Evolutionary conservation across 257 asterid species (phyloP), one percentile per base, ranked within the genome.

Genomic region (Nicotiana sylvestris): DNA sequence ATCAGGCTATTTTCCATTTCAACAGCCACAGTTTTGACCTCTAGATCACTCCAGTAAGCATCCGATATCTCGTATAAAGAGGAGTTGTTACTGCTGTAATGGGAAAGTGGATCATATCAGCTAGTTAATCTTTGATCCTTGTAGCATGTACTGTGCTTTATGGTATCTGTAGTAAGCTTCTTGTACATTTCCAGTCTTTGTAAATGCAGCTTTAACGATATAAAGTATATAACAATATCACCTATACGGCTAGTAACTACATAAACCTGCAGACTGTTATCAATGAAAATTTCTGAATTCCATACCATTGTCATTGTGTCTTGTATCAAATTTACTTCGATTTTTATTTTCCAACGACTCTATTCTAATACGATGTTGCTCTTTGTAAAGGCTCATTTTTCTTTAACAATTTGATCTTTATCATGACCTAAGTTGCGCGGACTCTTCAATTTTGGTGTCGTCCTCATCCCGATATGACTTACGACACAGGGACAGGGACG

Each of bases 21-120:
- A 90, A 95, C 87, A 90, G 93, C 90, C 99, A 95, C 88, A 95
- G 95, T 35, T 95, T 95, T 84, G 99, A 93, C 87, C 95, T 95
- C 77, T 95, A 88, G 82, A 2, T 78, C 18, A 33, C 51, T 6
- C 56, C 7, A 17, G 81, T 56, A 53, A 57, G 10, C 29, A 51
- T 17, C 10, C 12, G n/a, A 58, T 57, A n/a, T 16, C 66, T 77
- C 81, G 25, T 27, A 55, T 76, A 27, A 27, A 5, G 6, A 43
- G 58, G 43, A 43, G 6, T 43, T 76, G 29, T 32, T 76, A 27
- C 46, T 76, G 27, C 81, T 49, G 9, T 3, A 76, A 29, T 51
- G 15, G 64, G 16, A 49, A 55, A 15, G 0, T 66, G 81, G 81
- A 77, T 72, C 79, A 72, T 72, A 46, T 72, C 35, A 49, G 27